phyloP scores from a whole-genome alignment of 129 eudicot species.

The Tagetes patula region DNA sequence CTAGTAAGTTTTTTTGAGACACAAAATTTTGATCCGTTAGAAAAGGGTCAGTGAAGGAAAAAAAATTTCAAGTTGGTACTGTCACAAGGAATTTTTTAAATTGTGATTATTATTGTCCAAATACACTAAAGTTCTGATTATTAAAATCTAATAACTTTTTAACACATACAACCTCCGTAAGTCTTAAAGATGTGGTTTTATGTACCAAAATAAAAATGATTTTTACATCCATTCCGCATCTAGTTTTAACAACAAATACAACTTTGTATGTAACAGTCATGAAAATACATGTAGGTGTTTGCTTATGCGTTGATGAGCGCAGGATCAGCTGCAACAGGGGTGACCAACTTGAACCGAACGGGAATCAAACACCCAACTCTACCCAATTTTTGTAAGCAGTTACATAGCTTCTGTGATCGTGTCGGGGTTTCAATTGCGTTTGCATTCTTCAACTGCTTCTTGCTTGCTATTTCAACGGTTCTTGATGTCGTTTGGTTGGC shows the following conservation, averaged over 20 bases:
- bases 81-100: too few species aligned
- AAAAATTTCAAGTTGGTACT: too few species aligned
- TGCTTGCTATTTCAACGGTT: slow-evolving; percentile 60
- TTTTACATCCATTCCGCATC: too few species aligned
- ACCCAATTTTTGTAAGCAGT: slow-evolving; percentile 80
- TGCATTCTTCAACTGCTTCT: slow-evolving; percentile 68
- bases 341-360: slow-evolving; percentile 72
- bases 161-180: too few species aligned
- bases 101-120: too few species aligned
- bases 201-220: too few species aligned
- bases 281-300: slow-evolving; percentile 45
- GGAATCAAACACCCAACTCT: slow-evolving; percentile 67
- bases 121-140: too few species aligned
- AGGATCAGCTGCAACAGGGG: slow-evolving; percentile 86
- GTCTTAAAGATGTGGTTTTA: too few species aligned
- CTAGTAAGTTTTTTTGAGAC: too few species aligned
- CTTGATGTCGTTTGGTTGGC: slow-evolving; percentile 71
- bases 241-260: neutral
- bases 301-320: slow-evolving; percentile 79
- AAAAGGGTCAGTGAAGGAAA: too few species aligned
- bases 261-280: neutral
- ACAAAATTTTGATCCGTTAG: too few species aligned
- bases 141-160: too few species aligned
- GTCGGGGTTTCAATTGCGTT: slow-evolving; percentile 75
- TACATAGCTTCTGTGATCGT: slow-evolving; percentile 61